Evolutionary conservation across 2,329 filamentous ascomycete species (phyloP).

Genomic region (Chrysosporium queenslandicum): DNA sequence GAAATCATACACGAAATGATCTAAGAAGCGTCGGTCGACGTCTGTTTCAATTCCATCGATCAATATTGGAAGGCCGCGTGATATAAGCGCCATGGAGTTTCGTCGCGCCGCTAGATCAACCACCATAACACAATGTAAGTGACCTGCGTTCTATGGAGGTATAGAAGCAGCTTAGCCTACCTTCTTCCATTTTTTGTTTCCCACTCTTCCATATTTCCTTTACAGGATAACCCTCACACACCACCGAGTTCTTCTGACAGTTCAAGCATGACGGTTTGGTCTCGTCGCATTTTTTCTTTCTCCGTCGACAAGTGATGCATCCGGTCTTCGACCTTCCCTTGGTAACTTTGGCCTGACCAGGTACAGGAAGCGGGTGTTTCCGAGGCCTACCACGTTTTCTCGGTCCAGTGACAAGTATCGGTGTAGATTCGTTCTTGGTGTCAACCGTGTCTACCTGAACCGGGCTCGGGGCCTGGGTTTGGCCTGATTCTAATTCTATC

Average conservation of each 20-base stretch:
- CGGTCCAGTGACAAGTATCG: slow-evolving; percentile 24
- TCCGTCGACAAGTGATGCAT: slow-evolving; percentile 49
- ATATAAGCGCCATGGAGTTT: slow-evolving; percentile 27
- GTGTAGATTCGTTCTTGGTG: slow-evolving; percentile 18
- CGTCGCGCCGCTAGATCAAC: slow-evolving; percentile 24
- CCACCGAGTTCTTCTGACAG: slow-evolving; percentile 85
- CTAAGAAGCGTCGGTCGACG: slow-evolving; percentile 69
- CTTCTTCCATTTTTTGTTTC: slow-evolving; percentile 62
- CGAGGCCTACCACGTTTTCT: slow-evolving; percentile 68
- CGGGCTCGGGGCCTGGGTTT: slow-evolving; percentile 24
- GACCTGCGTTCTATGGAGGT: background rate
- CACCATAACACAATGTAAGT: background rate
- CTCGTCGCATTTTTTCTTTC: slow-evolving; percentile 52
- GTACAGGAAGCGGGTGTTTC: slow-evolving; percentile 60
- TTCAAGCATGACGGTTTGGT: slow-evolving; percentile 49
- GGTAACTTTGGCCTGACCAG: slow-evolving; percentile 58
- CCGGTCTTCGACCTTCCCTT: slow-evolving; percentile 58
- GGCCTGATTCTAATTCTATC: slow-evolving; percentile 26
- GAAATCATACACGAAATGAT: slow-evolving; percentile 70
- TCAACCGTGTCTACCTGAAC: slow-evolving; percentile 22
- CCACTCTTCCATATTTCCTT: slow-evolving; percentile 82
- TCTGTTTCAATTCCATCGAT: slow-evolving; percentile 73
- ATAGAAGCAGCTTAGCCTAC: slow-evolving; percentile 24
- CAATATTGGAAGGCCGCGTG: slow-evolving; percentile 47
- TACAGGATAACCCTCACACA: slow-evolving; percentile 82